Base-by-base conservation (phyloP, 768 basidiomycete genomes). In the Hypholoma sublateritium region DNA sequence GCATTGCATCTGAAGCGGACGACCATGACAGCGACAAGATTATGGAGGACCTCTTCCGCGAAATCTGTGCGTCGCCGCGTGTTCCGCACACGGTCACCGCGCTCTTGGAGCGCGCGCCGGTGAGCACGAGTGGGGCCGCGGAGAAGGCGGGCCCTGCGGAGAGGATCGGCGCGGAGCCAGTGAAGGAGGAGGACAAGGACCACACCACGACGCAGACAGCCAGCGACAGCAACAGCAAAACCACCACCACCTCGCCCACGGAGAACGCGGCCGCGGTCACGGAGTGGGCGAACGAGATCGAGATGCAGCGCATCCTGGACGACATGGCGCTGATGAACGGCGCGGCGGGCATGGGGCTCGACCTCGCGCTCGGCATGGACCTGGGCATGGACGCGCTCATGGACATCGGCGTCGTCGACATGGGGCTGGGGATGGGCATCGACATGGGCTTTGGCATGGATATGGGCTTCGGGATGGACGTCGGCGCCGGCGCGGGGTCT, bases 31-130 rank as follows among this genome's bases (percentile, higher is more conserved):
- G 77, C 53, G 74, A 83, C 70, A 84, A 86, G 71, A 75, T 81
- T 59, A 87, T 88, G 83, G 86, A 89, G 62, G 77, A 78, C 62
- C 75, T 89, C 70, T 78, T 88, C 77, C 78, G 82, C 60, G 85
- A 89, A 72, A 87, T 89, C 72, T 80, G 88, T 74, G 68, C 80
- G 59, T 79, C 83, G 60, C 74, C 77, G 66, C 64, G 69, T 49
- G 64, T 71, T 49, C 25, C 69, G 63, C 57, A 65, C 62, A 58
- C 66, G 58, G 56, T 55, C 44, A 34, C 35, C 44, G 39, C 28
- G 51, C 41, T 36, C 12, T 35, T 35, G 44, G 50, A 45, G 41
- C 55, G 51, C 42, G 32, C 57, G 42, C 46, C 21, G 41, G 56
- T 58, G 58, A 55, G 37, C 36, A 50, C 22, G 16, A 56, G 17